Evolutionary conservation across 148 eudicot genomes (phyloP).

Genomic region (Cornus controversa): DNA sequence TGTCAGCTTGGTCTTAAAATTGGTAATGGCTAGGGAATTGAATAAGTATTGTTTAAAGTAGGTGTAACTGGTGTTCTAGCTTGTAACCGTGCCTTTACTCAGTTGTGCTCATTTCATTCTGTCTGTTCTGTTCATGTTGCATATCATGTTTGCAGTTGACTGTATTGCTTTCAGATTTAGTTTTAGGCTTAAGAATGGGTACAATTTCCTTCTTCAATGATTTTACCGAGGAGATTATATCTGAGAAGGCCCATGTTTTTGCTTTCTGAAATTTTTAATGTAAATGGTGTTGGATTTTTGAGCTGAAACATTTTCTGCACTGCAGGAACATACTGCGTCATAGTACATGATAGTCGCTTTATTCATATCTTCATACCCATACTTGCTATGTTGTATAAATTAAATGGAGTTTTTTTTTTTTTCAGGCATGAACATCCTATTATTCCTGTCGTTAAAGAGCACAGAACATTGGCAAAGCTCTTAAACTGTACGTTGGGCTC

Average conservation of each 20-base stretch:
- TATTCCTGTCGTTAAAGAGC: conserved; percentile 89
- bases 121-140: background rate
- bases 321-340: background rate
- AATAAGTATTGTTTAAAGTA: background rate
- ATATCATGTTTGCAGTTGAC: background rate
- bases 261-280: background rate
- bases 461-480: conserved; percentile 89
- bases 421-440: conserved; percentile 94
- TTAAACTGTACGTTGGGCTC: conserved; percentile 89
- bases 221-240: background rate
- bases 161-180: background rate
- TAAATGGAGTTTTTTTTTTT: conserved; percentile 4
- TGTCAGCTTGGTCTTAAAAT: background rate
- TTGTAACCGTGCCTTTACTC: background rate
- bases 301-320: background rate
- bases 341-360: no score
- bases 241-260: background rate
- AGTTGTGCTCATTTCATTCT: background rate
- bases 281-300: background rate
- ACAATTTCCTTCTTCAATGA: background rate
- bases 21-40: background rate
- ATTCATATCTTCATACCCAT: background rate
- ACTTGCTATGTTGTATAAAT: background rate
- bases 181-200: background rate
- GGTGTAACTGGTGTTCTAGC: background rate